Percentiles rank a stretch among this genome's conserved stretches.
These are phyloP conservation scores for Stagonosporopsis cucurbitacearum DNA, from an alignment of 2,329 filamentous ascomycete species.

Conservation along the genomic window DNA sequence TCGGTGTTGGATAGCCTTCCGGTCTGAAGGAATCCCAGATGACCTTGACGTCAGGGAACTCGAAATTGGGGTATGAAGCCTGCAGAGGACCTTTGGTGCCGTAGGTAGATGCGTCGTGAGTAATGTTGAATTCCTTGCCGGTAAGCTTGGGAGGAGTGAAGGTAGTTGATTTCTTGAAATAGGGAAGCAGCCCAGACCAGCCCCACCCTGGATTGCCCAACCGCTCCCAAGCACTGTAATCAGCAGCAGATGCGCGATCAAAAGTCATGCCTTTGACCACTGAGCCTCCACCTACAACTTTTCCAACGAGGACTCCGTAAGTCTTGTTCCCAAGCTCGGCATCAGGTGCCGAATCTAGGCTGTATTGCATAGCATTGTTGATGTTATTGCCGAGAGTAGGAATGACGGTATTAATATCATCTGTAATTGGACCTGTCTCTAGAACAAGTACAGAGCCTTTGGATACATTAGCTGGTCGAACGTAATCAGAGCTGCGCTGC, in stretches of 20 bases:
- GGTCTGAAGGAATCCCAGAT: constrained; percentile 13
- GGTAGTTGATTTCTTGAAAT: constrained; percentile 37
- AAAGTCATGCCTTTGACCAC: constrained; percentile 33
- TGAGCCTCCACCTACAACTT: constrained; percentile 43
- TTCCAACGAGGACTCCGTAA: constrained; percentile 21
- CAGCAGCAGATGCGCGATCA: constrained; percentile 37
- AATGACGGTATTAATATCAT: constrained; percentile 18
- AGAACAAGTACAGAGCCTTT: constrained; percentile 28
- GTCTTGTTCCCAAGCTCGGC: constrained; percentile 28
- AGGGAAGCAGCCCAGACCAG: constrained; percentile 54
- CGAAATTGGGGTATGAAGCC: constrained; percentile 4
- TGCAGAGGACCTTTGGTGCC: constrained; percentile 6
- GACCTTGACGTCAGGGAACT: constrained; percentile 15
- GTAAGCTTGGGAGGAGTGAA: constrained; percentile 5
- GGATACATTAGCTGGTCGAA: neutral
- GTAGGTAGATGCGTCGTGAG: constrained; percentile 6
- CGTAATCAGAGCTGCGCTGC: neutral
- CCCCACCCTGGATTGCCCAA: constrained; percentile 63
- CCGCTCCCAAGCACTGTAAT: constrained; percentile 60
- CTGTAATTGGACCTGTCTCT: constrained; percentile 24
- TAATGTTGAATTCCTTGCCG: constrained; percentile 6
- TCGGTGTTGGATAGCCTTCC: constrained; percentile 9
- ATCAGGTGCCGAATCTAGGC: constrained; percentile 24
- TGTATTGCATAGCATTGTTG: constrained; percentile 21
- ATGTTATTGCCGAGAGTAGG: constrained; percentile 20